Evolutionary conservation across 1,284 basidiomycete species (phyloP), one percentile per base, ranked within the genome.

Genomic region (Pseudozyma flocculosa): DNA sequence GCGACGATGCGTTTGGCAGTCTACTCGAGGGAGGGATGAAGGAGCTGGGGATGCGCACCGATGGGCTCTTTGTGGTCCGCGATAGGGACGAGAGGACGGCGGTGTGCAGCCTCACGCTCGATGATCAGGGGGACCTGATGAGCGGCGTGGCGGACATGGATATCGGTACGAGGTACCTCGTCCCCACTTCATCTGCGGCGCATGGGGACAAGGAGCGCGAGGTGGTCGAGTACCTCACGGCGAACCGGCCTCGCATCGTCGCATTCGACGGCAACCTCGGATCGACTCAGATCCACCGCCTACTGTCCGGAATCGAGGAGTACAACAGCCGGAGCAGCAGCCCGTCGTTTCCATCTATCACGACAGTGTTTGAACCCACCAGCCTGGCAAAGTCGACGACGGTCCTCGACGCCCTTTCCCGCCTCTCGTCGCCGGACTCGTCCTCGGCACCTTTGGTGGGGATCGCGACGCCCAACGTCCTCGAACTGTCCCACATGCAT

Each of bases 61-160:
- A 95, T 77, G 94, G 92, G 0, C 79, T 97, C 14, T 68, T 88
- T 2, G 43, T 38, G 19, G 65, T 13, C 36, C 26, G 2, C 9
- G 62, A 75, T 23, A 70, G 73, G 4, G 73, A 80, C 8, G 72
- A 78, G 17, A 80, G 83, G 49, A 89, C 88, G 18, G 86, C 92
- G 0, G 86, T 89, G 8, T 94, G 92, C 79, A 91, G 87, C 63
- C 85, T 96, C 80, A 80, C 92, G 36, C 80, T 98, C 40, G 87
- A 92, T 72, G 79, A 79, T 21, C 75, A 81, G 11, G 92, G 92
- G 0, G 84, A 85, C 48, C 82, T 98, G 11, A 81, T 87, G 2
- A 85, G 84, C 18, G 95, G 95, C 7, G 85, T 97, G 5, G 91
- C 93, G 5, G 93, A 96, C 77, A 96, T 97, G 89, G 84, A 61